Evolutionary conservation across 306 rosid genomes (phyloP), one percentile per base, ranked within the genome.

Genomic region (Cucurbita ficifolia): DNA sequence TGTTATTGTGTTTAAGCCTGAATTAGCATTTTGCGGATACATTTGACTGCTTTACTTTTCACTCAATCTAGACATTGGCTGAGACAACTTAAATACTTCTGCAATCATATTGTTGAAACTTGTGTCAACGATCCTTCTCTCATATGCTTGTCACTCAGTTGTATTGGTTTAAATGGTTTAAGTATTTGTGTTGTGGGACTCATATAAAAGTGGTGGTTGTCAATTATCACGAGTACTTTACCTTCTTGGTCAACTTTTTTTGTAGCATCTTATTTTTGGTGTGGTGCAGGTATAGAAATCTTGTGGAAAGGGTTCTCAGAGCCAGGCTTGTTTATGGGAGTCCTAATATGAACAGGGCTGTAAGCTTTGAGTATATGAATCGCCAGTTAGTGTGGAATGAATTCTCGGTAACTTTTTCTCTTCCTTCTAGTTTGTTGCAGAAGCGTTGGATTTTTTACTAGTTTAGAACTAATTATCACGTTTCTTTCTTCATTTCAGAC

Each of bases 341-440:
- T 85, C 96, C 97, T 48, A 88, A 87, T 77, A 95, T 95, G 99
- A 95, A 89, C 81, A 88, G 97, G 46, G 92, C 97, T 78, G 99
- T 95, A 76, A 95, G 99, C 90, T 95, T 95, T 74, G 97, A 95
- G 83, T 95, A 95, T 83, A 95, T 95, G 99, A 95, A 95, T 76
- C 87, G 97, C 73, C 97, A 95, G 76, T 83, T 95, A 84, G 99
- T 95, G 79, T 95, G 99, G 97, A 95, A 95, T 79, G 96, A 95
- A 83, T 95, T 95, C 84, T 95, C 97, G 87, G 96, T 95, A 91
- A 62, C 52, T 76, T 49, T 77, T 73, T 70, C 54, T 53, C 42
- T 38, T 65, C 38, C 8, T 48, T 45, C 12, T 36, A 2, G 59
- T 70, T 67, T 9, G 10, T n/a, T 73, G 52, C 55, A 19, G 39